Base-by-base conservation (phyloP, 192 early-diverging fungal genomes). In the Spizellomyces sp. region DNA sequence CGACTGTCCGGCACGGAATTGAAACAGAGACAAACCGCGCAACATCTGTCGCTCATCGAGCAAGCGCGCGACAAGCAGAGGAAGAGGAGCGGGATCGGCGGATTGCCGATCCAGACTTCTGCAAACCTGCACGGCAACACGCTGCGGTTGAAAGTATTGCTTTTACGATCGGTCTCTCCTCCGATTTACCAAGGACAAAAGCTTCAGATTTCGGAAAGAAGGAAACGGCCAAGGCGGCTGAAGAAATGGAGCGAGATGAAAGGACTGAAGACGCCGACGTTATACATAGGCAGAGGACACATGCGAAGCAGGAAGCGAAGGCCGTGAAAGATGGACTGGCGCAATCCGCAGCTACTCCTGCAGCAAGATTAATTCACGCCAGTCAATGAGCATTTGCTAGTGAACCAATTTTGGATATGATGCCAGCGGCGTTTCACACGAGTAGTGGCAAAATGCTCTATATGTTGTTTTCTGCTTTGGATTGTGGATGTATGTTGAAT, bases 291-390 rank as follows among this genome's bases (percentile, higher is more conserved):
- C 54, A 4, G 7, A 56, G 22, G 54, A 22, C 54, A 56, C 54
- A 56, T 22, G 54, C 54, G n/a, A 22, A n/a, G n/a, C n/a, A 56
- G 22, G 54, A 56, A 56, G 54, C 54, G 54, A n/a, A 22, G 54
- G 54, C 54, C 0, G n/a, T 56, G 5, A n/a, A 56, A 56, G 7
- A 56, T n/a, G 54, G 54, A 19, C 7, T 56, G 54, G 54, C 54
- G 27, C 27, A 36, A 36, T 36, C 27, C 27, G 27, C 27, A 36
- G 27, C 1, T 36, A 36, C 27, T 36, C 27, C 27, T 36, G 27
- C 27, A 36, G 27, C 27, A 36, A 36, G 27, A 3, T 36, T 36
- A 36, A 36, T 36, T 36, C 27, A 36, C 27, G 27, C 27, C 27
- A 36, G 27, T 36, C 27, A 36, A 36, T 36, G 27, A 36, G 27